These are phyloP conservation scores for Candida jianshihensis DNA, from an alignment of 805 yeast species.

Conservation along the genomic window DNA sequence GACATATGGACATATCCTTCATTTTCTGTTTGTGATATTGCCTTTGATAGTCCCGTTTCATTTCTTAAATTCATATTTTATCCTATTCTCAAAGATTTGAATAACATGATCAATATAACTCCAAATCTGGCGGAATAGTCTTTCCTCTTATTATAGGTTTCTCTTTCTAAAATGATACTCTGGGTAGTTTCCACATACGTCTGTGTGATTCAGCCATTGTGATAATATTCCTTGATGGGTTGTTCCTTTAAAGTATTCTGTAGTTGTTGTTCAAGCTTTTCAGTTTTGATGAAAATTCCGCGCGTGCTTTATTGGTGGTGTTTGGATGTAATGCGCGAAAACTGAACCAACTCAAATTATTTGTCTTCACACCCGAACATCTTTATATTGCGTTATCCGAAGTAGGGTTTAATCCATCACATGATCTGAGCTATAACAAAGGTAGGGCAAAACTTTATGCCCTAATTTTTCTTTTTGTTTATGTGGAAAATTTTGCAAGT, in stretches of 20 bases:
- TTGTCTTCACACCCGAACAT: not conserved
- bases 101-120: not conserved
- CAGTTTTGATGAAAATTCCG: conserved; percentile 2
- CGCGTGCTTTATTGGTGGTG: conserved; percentile 1
- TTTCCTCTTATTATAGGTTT: not conserved
- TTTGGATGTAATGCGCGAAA: conserved; percentile 4
- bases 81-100: too few species aligned
- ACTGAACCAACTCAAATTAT: not conserved
- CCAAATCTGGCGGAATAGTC: too few species aligned
- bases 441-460: not conserved
- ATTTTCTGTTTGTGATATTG: too few species aligned
- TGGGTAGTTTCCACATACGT: conserved; percentile 59
- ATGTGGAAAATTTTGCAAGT: not conserved
- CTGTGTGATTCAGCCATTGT: conserved; percentile 95
- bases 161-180: not conserved
- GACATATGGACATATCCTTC: too few species aligned
- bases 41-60: too few species aligned
- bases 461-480: conserved; percentile 1
- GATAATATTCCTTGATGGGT: conserved; percentile 13
- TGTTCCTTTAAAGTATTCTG: conserved; percentile 1
- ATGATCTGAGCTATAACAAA: too few species aligned
- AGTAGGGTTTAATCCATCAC: too few species aligned
- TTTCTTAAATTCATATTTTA: too few species aligned
- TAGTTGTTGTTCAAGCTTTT: not conserved
- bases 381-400: too few species aligned